Evolutionary conservation across 2,329 filamentous ascomycete genomes (phyloP).

Genomic region (Cordyceps cicadae): DNA sequence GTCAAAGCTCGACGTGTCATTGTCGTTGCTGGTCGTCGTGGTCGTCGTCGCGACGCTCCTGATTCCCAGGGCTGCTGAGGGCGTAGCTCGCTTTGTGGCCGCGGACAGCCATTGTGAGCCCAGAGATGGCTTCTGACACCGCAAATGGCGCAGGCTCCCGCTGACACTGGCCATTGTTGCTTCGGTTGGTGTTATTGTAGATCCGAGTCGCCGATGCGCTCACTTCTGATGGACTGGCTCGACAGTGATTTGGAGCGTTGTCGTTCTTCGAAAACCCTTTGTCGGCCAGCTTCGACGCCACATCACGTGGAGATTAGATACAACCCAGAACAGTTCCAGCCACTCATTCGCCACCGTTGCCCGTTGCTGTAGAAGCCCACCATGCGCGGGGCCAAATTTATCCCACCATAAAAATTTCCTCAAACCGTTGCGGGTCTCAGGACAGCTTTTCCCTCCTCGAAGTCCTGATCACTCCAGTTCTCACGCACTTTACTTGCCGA

Average conservation of each 20-base stretch:
- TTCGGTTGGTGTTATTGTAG: neutral
- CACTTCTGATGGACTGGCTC: constrained; percentile 8
- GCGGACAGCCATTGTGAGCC: constrained; percentile 23
- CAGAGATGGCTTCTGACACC: constrained; percentile 25
- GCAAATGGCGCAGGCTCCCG: constrained; percentile 27
- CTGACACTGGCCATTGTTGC: constrained; percentile 28
- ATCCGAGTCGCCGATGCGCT: constrained; percentile 3
- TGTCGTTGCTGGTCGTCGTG: neutral
- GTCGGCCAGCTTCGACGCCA: constrained; percentile 4
- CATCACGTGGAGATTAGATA: constrained; percentile 22
- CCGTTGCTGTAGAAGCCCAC: constrained; percentile 18
- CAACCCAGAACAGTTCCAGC: neutral
- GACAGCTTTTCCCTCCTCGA: constrained; percentile 22
- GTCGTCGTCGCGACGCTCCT: constrained; percentile 6
- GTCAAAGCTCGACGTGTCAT: neutral
- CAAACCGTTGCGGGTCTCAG: neutral
- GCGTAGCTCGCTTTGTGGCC: neutral
- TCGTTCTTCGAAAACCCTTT: constrained; percentile 11
- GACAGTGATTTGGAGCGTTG: neutral
- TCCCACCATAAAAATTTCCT: constrained; percentile 27
- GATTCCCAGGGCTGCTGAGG: constrained; percentile 11
- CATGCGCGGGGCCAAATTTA: constrained; percentile 26
- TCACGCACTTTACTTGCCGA: constrained; percentile 18
- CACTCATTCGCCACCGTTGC: constrained; percentile 16
- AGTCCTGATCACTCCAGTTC: constrained; percentile 17